These are phyloP conservation scores for Rhodotorula glutinis DNA, from an alignment of 1,284 basidiomycete genomes.

Conservation along the genomic window DNA sequence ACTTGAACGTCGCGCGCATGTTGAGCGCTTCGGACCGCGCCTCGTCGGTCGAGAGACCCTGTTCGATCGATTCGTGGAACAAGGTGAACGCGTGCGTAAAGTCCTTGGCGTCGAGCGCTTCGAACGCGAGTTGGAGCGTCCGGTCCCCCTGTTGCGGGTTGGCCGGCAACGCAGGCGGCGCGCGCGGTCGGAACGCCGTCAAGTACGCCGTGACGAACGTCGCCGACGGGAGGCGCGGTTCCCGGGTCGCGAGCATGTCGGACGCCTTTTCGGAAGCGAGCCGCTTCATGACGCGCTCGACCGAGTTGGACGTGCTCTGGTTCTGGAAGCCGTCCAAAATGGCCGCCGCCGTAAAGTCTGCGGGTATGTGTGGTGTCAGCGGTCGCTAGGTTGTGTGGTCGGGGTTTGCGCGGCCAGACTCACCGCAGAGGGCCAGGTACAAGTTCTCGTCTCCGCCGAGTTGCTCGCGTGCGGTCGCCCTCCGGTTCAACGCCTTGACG, in stretches of 20 bases:
- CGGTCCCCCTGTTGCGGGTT: constrained; percentile 73
- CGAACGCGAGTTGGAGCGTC: constrained; percentile 73
- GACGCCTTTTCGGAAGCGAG: constrained; percentile 69
- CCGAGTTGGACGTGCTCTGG: constrained; percentile 69
- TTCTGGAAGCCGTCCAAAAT: constrained; percentile 92
- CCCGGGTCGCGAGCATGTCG: constrained; percentile 66
- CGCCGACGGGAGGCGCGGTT: constrained; percentile 74
- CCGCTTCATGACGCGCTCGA: constrained; percentile 89
- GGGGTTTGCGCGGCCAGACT: too few species aligned
- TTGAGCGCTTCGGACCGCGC: constrained; percentile 86
- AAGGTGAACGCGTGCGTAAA: constrained; percentile 78
- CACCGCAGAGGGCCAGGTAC: constrained; percentile 70
- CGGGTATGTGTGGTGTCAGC: too few species aligned
- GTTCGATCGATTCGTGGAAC: constrained; percentile 80
- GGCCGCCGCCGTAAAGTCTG: constrained; percentile 93
- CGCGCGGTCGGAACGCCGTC: constrained; percentile 79
- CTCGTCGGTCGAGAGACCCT: constrained; percentile 69
- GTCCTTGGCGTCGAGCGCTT: constrained; percentile 82
- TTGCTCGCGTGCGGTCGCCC: constrained; percentile 79
- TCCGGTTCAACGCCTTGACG: constrained; percentile 91
- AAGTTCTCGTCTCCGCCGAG: constrained; percentile 63
- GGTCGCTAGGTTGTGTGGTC: too few species aligned
- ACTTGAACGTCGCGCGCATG: constrained; percentile 95
- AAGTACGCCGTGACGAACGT: constrained; percentile 96
- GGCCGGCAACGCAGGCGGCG: constrained; percentile 72